phyloP scores from a whole-genome alignment of 495 filamentous ascomycete genomes.

The Beverwykella pulmonaria region DNA sequence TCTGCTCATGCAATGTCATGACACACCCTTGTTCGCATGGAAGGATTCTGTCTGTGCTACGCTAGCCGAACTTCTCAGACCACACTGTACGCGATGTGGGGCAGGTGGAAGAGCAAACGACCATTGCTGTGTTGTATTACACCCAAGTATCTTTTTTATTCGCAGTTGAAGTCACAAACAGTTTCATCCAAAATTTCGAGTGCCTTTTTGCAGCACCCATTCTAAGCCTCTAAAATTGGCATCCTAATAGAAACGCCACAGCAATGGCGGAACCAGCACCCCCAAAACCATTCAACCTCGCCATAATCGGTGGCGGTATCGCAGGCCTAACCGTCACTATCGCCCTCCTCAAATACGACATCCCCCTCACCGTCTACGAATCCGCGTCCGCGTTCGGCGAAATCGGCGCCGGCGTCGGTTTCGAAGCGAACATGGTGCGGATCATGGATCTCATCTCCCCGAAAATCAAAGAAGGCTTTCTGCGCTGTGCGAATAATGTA shows the following conservation, averaged over 20 bases:
- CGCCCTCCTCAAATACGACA: constrained; percentile 19
- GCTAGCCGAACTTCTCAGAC: neutral
- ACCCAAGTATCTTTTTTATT: too few species aligned
- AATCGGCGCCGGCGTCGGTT: constrained; percentile 65
- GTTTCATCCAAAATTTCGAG: too few species aligned
- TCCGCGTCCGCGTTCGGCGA: constrained; percentile 42
- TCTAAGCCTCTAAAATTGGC: neutral
- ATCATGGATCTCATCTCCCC: constrained; percentile 59
- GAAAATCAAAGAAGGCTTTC: constrained; percentile 50
- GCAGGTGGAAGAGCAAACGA: too few species aligned
- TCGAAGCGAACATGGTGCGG: constrained; percentile 60
- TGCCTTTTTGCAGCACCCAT: too few species aligned
- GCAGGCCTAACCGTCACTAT: constrained; percentile 23
- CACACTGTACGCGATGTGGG: neutral
- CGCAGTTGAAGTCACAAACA: too few species aligned
- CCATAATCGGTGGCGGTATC: constrained; percentile 35
- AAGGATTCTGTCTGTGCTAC: neutral
- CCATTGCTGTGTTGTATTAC: too few species aligned
- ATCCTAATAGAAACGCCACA: neutral
- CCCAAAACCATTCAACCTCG: constrained; percentile 16
- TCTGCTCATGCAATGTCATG: too few species aligned
- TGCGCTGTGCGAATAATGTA: constrained; percentile 37
- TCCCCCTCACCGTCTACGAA: constrained; percentile 31
- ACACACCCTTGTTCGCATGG: neutral
- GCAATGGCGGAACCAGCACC: neutral